Evolutionary conservation across 2,329 filamentous ascomycete species (phyloP), one percentile per base, ranked within the genome.

Genomic region (Ophiocordyceps camponoti-saundersi): DNA sequence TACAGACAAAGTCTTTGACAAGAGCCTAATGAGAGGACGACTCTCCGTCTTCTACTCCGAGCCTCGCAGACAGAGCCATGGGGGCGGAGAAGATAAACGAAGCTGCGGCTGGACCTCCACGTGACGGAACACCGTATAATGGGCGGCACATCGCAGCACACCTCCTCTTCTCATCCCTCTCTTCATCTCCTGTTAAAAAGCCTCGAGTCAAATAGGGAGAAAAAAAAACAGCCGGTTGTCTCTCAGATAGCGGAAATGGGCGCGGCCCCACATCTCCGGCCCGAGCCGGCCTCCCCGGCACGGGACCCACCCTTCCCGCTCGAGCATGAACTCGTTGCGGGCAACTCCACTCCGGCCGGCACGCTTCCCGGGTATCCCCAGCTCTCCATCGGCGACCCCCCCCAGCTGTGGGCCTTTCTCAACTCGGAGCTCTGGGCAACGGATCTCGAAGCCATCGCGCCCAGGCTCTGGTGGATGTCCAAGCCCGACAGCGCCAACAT

Each of bases 401-500:
- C 16, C 10, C n/a, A 40, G 36, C 36, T 40, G 10, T 40, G 36
- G 36, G 36, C 16, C 16, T 40, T 40, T 21, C 36, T 40, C 36
- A 21, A 21, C 36, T 18, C n/a, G 2, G 36, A 40, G n/a, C 10
- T 40, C n/a, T 40, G 36, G 36, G 36, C 36, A 11, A 18, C 16
- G 16, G 36, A 21, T 10, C 36, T 40, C 5, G 36, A 40, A 18
- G n/a, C n/a, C n/a, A 18, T 40, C 3, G 36, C 36, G 10, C n/a
- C 16, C n/a, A 5, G 36, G 30, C 50, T 55, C 5, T 54, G 53
- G 53, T 51, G 47, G 48, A 52, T 55, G 48, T 48, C 52, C 6
- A 54, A 48, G 44, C 49, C 54, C 34, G 48, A 51, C 30, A 53
- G 51, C 47, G 22, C 40, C 13, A 53, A 63, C 48, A 60, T 64